These are phyloP conservation scores for Conringia planisiliqua DNA, from an alignment of 345 rosid species.

Conservation along the genomic window DNA sequence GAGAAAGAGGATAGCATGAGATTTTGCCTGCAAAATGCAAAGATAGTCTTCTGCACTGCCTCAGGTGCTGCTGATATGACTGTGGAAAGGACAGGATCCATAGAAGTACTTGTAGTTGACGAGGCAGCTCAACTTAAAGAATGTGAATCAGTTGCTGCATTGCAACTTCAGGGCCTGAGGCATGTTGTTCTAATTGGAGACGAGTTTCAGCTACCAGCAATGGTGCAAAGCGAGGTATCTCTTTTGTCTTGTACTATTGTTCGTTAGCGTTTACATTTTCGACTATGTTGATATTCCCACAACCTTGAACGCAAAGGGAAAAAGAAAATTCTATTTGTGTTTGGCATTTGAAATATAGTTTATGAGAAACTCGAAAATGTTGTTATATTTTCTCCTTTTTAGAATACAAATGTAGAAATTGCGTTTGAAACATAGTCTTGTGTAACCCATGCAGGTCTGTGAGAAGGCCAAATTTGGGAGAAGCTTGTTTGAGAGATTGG, in stretches of 20 bases:
- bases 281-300: neutral
- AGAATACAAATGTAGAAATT: neutral
- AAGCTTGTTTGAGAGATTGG: constrained; percentile 69
- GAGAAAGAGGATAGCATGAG: neutral
- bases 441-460: constrained; percentile 32
- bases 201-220: constrained; percentile 44
- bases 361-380: neutral
- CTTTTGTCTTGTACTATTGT: neutral
- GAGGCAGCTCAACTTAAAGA: constrained; percentile 58
- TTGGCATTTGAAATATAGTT: neutral
- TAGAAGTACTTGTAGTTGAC: constrained; percentile 41
- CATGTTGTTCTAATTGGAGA: constrained; percentile 48
- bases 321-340: neutral
- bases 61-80: constrained; percentile 35
- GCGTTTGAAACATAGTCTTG: neutral
- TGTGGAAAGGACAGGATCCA: neutral
- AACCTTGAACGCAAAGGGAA: neutral
- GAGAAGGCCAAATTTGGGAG: constrained; percentile 43
- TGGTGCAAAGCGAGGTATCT: constrained; percentile 43
- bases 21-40: constrained; percentile 34
- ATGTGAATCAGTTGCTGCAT: constrained; percentile 44
- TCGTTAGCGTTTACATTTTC: neutral
- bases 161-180: constrained; percentile 39
- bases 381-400: neutral
- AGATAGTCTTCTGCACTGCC: constrained; percentile 41